Evolutionary conservation across 2,329 filamentous ascomycete species (phyloP).

Genomic region (Onygenales sp.): DNA sequence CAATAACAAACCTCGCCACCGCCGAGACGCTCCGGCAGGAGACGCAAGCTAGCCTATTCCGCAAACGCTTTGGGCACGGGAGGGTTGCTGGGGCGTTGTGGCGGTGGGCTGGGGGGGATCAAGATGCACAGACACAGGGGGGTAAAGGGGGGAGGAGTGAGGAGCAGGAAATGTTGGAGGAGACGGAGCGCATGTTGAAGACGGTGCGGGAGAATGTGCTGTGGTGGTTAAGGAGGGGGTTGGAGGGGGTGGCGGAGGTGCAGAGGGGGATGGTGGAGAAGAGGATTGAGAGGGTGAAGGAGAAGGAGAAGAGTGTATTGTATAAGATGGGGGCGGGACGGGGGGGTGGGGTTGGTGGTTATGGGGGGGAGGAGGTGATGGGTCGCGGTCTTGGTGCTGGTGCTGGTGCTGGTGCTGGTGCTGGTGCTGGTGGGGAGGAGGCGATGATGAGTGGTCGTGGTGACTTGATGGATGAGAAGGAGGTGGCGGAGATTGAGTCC

Average conservation of each 20-base stretch:
- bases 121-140: constrained; percentile 12
- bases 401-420: constrained; percentile 2
- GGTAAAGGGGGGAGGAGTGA: constrained; percentile 44
- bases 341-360: constrained; percentile 9
- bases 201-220: constrained; percentile 73
- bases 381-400: neutral
- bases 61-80: constrained; percentile 57
- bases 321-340: constrained; percentile 47
- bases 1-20: constrained; percentile 69
- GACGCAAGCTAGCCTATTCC: constrained; percentile 60
- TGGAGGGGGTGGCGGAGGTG: constrained; percentile 66
- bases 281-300: constrained; percentile 70
- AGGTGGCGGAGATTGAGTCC: constrained; percentile 37
- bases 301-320: constrained; percentile 79
- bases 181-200: constrained; percentile 54
- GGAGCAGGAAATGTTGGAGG: constrained; percentile 67
- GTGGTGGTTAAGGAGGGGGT: constrained; percentile 65
- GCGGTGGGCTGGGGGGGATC: constrained; percentile 53
- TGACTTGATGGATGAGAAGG: constrained; percentile 15
- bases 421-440: constrained; percentile 18
- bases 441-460: neutral
- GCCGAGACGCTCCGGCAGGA: constrained; percentile 74
- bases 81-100: constrained; percentile 42
- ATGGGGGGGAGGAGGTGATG: constrained; percentile 6
- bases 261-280: constrained; percentile 93